phyloP scores from a whole-genome alignment of 257 asterid species.

The Fraxinus anomala region DNA sequence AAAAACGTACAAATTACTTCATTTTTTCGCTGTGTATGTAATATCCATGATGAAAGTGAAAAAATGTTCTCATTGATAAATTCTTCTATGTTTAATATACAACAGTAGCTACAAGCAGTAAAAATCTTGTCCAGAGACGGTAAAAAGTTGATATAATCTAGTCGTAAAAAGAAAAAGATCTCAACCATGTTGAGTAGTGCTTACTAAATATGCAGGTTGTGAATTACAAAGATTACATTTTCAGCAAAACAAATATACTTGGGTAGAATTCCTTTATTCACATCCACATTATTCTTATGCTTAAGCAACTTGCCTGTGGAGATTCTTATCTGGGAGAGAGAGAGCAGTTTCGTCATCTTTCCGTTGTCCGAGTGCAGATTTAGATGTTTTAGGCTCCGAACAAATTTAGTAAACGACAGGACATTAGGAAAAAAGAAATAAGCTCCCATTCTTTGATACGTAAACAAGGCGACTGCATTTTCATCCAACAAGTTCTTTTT shows the following conservation, averaged over 20 bases:
- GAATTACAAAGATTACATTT: too few relatives aligned
- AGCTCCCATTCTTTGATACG: conserved; percentile 90
- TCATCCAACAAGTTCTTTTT: conserved; percentile 45
- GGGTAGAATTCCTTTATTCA: background rate
- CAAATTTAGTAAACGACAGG: conserved; percentile 52
- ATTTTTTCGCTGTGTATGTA: too few relatives aligned
- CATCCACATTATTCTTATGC: background rate
- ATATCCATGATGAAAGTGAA: too few relatives aligned
- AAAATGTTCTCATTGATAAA: too few relatives aligned
- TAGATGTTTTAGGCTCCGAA: conserved; percentile 46
- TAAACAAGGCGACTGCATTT: conserved; percentile 49
- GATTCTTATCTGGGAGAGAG: conserved; percentile 32
- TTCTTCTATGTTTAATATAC: too few relatives aligned
- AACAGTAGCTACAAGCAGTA: too few relatives aligned
- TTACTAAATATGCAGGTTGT: too few relatives aligned
- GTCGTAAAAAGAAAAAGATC: too few relatives aligned
- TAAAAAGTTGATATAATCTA: too few relatives aligned
- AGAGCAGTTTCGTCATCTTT: conserved; percentile 30
- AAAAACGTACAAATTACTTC: too few relatives aligned
- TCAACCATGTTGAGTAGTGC: background rate
- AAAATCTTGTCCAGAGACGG: too few relatives aligned
- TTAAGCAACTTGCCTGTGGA: conserved; percentile 64
- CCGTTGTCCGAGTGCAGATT: conserved; percentile 37
- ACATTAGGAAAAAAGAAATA: conserved; percentile 89
- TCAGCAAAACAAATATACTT: too few relatives aligned